Evolutionary conservation across 345 rosid species (phyloP).

Genomic region (Melastoma malabathricum): DNA sequence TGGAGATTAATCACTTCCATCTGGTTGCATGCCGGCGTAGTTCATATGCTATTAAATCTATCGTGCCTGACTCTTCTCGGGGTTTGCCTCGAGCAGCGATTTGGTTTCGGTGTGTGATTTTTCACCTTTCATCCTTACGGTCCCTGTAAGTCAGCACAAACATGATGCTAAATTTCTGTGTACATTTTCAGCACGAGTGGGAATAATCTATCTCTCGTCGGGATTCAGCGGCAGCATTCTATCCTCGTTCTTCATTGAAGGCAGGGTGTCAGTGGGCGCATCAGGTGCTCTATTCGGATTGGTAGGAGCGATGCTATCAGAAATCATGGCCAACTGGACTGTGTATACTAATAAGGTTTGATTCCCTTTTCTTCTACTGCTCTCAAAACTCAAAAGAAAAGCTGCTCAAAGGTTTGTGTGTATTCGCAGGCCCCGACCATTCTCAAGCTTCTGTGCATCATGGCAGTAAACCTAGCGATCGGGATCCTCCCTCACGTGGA

Average conservation of each 20-base stretch:
- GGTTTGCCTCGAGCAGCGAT: constrained; percentile 76
- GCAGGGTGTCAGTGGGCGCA: constrained; percentile 71
- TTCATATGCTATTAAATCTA: constrained; percentile 75
- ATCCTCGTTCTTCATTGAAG: constrained; percentile 52
- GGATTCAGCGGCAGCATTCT: constrained; percentile 83
- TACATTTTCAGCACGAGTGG: constrained; percentile 47
- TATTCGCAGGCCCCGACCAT: constrained; percentile 55
- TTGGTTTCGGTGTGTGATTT: constrained; percentile 73
- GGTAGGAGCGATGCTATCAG: constrained; percentile 88
- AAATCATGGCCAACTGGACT: constrained; percentile 76
- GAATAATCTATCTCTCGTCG: constrained; percentile 55
- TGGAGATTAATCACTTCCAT: constrained; percentile 84
- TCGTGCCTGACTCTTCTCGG: constrained; percentile 66
- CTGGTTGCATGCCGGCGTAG: constrained; percentile 87
- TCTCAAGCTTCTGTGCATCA: constrained; percentile 49
- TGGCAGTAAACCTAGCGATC: constrained; percentile 47
- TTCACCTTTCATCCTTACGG: not conserved
- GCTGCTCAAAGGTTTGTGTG: not conserved
- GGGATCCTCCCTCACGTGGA: constrained; percentile 86
- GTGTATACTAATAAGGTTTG: constrained; percentile 66
- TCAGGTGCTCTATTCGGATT: constrained; percentile 95
- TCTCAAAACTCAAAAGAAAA: not conserved
- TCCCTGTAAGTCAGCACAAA: too few relatives aligned
- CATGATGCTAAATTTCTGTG: not conserved
- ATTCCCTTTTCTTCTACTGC: too few relatives aligned